Evolutionary conservation across 345 rosid genomes (phyloP).

Genomic region (Carallia pectinifolia): DNA sequence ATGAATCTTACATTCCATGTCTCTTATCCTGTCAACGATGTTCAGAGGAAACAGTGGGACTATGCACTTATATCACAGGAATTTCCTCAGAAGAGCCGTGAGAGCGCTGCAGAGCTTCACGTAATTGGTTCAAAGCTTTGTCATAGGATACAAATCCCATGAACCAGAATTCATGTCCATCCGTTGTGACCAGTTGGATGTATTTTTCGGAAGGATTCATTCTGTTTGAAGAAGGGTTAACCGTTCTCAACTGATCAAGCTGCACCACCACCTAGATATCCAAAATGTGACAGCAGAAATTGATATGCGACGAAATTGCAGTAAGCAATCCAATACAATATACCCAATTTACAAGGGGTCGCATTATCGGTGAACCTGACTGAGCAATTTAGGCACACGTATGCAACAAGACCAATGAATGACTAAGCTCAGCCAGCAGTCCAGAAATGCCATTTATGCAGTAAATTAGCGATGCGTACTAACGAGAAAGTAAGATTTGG

Average conservation of each 20-base stretch:
- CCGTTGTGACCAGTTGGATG: constrained; percentile 53
- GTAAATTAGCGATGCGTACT: too few species aligned
- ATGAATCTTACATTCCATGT: too few species aligned
- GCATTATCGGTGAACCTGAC: too few species aligned
- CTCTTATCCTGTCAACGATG: background rate
- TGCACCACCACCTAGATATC: constrained; percentile 59
- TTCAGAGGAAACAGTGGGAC: background rate
- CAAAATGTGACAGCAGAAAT: constrained; percentile 5
- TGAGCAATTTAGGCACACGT: too few species aligned
- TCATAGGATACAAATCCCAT: constrained; percentile 77
- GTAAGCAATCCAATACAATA: background rate
- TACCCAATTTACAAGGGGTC: background rate
- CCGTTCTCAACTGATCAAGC: constrained; percentile 51
- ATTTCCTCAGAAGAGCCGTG: constrained; percentile 7
- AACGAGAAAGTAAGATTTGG: too few species aligned
- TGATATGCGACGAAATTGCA: background rate
- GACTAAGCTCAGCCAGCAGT: too few species aligned
- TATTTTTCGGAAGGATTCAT: constrained; percentile 57
- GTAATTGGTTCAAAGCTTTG: constrained; percentile 65
- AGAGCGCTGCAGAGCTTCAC: constrained; percentile 37
- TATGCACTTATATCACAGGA: background rate
- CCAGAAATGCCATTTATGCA: too few species aligned
- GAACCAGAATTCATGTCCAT: constrained; percentile 81
- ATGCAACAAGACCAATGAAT: too few species aligned
- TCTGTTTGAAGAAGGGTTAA: constrained; percentile 54